Conservation (phyloP, 2,329 filamentous ascomycete species). For the Samsoniella hepiali region DNA sequence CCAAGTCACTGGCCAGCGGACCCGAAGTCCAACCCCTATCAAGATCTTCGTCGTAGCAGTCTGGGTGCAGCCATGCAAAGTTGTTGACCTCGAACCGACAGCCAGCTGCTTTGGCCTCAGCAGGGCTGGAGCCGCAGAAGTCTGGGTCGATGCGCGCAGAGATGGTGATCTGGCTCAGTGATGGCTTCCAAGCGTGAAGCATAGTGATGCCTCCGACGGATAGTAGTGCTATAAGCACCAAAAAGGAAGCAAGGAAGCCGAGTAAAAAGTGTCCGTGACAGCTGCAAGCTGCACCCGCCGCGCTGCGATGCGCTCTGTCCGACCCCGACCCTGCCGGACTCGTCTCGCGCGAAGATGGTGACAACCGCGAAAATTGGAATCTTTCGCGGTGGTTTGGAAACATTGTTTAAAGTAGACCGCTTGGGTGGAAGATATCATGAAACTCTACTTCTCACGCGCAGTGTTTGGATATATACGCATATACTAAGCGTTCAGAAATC, state of each 20-base stretch:
- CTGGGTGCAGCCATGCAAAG: not conserved
- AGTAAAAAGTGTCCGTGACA: not conserved
- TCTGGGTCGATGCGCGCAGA: not conserved
- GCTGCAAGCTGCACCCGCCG: not conserved
- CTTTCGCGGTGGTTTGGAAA: too few species aligned
- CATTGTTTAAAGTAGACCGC: too few species aligned
- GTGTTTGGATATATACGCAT: too few species aligned
- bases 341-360: not conserved
- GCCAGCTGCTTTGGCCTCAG: not conserved
- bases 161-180: not conserved
- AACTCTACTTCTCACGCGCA: too few species aligned
- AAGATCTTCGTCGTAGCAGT: not conserved
- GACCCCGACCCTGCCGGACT: too few species aligned
- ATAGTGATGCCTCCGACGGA: not conserved
- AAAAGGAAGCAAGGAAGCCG: not conserved
- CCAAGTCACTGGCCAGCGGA: not conserved
- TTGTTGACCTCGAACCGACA: conserved; percentile 1
- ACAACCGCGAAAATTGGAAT: too few species aligned
- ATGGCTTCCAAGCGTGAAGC: not conserved
- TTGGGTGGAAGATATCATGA: too few species aligned
- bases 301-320: too few species aligned
- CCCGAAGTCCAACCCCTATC: not conserved
- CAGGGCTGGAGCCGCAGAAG: not conserved
- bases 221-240: not conserved
- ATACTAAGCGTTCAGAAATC: too few species aligned